These are phyloP conservation scores for Calcarisporium arbuscula DNA, from an alignment of 2,329 filamentous ascomycete genomes.

Conservation along the genomic window DNA sequence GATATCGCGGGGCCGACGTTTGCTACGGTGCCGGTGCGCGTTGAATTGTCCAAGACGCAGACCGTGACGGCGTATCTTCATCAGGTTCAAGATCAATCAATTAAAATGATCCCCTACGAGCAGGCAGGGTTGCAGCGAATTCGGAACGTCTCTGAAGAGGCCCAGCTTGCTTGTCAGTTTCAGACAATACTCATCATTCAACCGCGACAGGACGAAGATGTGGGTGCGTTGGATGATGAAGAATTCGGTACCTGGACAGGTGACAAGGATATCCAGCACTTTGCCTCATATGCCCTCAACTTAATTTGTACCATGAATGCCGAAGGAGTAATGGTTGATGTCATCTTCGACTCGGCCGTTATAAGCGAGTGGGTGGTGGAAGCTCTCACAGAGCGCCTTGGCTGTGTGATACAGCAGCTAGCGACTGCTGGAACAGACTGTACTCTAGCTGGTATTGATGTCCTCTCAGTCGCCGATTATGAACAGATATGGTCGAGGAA, in stretches of 20 bases:
- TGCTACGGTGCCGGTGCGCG: constrained; percentile 12
- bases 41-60: constrained; percentile 7
- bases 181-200: neutral
- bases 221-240: no score
- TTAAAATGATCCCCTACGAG: constrained; percentile 16
- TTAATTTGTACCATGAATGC: no score
- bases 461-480: no score
- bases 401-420: constrained; percentile 1
- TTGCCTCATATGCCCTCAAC: no score
- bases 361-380: neutral
- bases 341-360: constrained; percentile 4
- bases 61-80: constrained; percentile 5
- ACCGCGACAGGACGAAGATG: neutral
- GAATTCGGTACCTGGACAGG: no score
- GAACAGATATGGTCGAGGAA: constrained; percentile 2
- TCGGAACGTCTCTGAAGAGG: no score
- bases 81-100: constrained; percentile 11
- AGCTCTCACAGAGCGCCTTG: neutral
- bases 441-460: no score
- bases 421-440: no score
- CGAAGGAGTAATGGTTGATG: no score
- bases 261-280: no score
- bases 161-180: no score
- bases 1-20: constrained; percentile 11
- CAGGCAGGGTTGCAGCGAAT: constrained; percentile 14